These are phyloP conservation scores for Escallonia herrerae DNA, from an alignment of 129 eudicot genomes.

Conservation along the genomic window DNA sequence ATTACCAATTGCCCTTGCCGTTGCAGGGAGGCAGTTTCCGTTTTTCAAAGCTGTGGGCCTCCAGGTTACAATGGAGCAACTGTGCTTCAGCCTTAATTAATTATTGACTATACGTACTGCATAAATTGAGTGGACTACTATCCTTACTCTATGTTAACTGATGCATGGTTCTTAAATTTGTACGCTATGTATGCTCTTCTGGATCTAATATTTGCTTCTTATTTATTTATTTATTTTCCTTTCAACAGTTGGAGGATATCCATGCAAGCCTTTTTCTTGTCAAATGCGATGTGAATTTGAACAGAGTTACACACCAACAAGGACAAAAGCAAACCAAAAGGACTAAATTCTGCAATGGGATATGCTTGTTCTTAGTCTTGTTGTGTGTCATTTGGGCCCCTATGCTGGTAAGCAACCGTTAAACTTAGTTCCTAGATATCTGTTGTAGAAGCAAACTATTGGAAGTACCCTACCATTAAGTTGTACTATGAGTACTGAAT, in stretches of 20 bases:
- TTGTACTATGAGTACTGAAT: no score
- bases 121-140: no score
- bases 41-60: no score
- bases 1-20: no score
- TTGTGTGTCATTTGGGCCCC: conserved; percentile 53
- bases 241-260: conserved; percentile 47
- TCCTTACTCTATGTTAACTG: no score
- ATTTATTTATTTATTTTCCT: neutral
- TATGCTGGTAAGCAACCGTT: conserved; percentile 37
- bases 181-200: neutral
- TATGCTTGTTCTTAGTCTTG: conserved; percentile 41
- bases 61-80: no score
- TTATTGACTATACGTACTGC: no score
- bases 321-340: conserved; percentile 40
- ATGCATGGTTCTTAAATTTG: no score
- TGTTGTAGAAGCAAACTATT: no score
- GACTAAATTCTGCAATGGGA: conserved; percentile 50
- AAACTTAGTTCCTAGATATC: neutral
- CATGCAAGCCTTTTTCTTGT: conserved; percentile 52
- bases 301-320: conserved; percentile 38
- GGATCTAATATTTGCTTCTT: neutral
- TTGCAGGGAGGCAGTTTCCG: no score
- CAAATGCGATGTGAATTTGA: conserved; percentile 45
- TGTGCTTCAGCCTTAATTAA: no score
- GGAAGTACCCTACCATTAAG: no score